phyloP scores from a whole-genome alignment of 1,139 yeast genomes.

The Zygoascus sp. region DNA sequence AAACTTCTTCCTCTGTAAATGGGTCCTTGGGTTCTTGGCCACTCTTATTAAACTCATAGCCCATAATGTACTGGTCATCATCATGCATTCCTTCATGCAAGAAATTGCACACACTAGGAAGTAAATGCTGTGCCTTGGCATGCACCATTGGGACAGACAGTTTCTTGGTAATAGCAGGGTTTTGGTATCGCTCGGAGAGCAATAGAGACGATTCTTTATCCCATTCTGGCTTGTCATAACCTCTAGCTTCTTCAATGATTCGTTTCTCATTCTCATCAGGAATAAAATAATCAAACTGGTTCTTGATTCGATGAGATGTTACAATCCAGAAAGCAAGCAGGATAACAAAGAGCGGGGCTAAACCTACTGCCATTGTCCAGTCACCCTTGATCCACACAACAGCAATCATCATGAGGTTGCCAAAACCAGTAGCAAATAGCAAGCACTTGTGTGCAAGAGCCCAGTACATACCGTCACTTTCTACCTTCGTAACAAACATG shows the following conservation, averaged over 20 bases:
- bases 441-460: conserved; percentile 36
- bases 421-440: conserved; percentile 35
- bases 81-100: conserved; percentile 14
- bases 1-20: not conserved
- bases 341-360: conserved; percentile 32
- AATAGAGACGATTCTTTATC: conserved; percentile 14
- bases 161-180: conserved; percentile 31
- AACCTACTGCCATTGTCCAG: conserved; percentile 34
- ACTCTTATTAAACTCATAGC: conserved; percentile 9
- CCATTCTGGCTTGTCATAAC: conserved; percentile 4
- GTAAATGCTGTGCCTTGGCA: conserved; percentile 26
- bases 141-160: conserved; percentile 37
- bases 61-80: conserved; percentile 10
- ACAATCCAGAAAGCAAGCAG: conserved; percentile 34
- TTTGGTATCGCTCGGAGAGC: conserved; percentile 29
- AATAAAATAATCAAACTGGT: conserved; percentile 31
- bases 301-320: conserved; percentile 23
- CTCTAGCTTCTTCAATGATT: conserved; percentile 20
- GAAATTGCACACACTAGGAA: conserved; percentile 23
- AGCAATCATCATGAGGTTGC: conserved; percentile 36
- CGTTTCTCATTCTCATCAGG: conserved; percentile 28
- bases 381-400: conserved; percentile 40
- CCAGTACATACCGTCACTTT: conserved; percentile 40
- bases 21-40: conserved; percentile 11
- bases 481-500: conserved; percentile 38